Conservation (phyloP, 2,329 filamentous ascomycete species). For the Nothopassalora personata region DNA sequence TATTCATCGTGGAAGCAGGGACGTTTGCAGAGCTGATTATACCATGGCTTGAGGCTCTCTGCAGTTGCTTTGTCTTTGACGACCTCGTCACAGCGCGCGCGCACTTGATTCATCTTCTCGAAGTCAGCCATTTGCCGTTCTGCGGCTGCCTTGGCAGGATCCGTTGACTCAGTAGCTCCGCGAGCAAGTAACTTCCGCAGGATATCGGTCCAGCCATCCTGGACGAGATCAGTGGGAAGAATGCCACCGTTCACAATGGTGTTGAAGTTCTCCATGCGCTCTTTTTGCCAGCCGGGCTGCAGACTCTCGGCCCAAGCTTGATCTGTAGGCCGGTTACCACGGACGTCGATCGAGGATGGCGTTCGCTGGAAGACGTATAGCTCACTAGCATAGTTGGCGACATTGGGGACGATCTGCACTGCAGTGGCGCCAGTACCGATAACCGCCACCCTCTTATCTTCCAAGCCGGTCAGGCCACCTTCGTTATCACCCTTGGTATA, state of each 20-base stretch:
- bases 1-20: constrained; percentile 57
- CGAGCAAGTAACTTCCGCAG: constrained; percentile 19
- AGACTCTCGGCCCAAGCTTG: constrained; percentile 34
- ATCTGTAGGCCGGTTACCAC: constrained; percentile 36
- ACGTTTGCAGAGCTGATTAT: constrained; percentile 58
- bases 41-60: constrained; percentile 53
- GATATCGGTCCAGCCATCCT: constrained; percentile 22
- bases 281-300: constrained; percentile 46
- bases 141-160: constrained; percentile 15
- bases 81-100: constrained; percentile 43
- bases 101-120: constrained; percentile 37
- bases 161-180: constrained; percentile 3
- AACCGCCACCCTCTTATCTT: constrained; percentile 23
- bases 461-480: constrained; percentile 14
- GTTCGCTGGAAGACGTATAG: constrained; percentile 43
- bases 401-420: constrained; percentile 37
- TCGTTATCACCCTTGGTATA: constrained; percentile 34
- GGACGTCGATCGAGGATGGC: constrained; percentile 32
- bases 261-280: constrained; percentile 43
- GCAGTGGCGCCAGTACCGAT: constrained; percentile 18
- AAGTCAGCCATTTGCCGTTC: constrained; percentile 21
- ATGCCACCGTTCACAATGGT: constrained; percentile 18
- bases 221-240: constrained; percentile 25
- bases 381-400: constrained; percentile 35
- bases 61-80: constrained; percentile 51